Evolutionary conservation across 805 yeast species (phyloP), one percentile per base, ranked within the genome.

Genomic region (Candida schatavii): DNA sequence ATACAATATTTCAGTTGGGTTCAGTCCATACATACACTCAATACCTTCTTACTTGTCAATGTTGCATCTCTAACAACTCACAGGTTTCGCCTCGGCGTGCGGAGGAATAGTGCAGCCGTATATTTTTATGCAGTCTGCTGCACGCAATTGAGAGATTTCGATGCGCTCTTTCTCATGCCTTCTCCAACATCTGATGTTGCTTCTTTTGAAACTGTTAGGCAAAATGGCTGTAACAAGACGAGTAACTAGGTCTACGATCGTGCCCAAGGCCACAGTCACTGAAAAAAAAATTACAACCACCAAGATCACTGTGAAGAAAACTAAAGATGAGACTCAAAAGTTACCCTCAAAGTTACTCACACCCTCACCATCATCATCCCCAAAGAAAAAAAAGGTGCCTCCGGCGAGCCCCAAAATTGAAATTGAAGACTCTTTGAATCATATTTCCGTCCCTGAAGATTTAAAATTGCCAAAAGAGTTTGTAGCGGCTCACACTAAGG

Each of bases 401-500:
- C 6, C 36, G 13, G 37, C 38, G 15, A 37, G 35, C 15, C 41
- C 44, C 3, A 45, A 45, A 27, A 32, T 41, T 9, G 11, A 40
- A 10, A 21, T 54, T 6, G 61, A 56, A 41, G 59, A 55, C 17
- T 28, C 41, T 7, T 30, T 56, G 6, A n/a, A 31, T 2, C 50
- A 46, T 28, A 43, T 53, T 25, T 31, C 23, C 3, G 37, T 52
- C 13, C 54, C 56, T 3, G 27, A 42, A 6, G 50, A 48, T 31
- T 29, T 47, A 27, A 28, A 40, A 15, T 49, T 66, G 15, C 75
- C 74, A 1, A 39, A 34, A 15, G 50, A 35, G 2, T 70, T 61
- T 45, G 50, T 62, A 7, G 54, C 49, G 1, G 55, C 30, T 40
- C 74, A 70, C 39, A 46, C 55, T 2, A 62, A 64, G 0, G 61